Base-by-base conservation (phyloP, 768 basidiomycete genomes). In the Serendipita vermifera region DNA sequence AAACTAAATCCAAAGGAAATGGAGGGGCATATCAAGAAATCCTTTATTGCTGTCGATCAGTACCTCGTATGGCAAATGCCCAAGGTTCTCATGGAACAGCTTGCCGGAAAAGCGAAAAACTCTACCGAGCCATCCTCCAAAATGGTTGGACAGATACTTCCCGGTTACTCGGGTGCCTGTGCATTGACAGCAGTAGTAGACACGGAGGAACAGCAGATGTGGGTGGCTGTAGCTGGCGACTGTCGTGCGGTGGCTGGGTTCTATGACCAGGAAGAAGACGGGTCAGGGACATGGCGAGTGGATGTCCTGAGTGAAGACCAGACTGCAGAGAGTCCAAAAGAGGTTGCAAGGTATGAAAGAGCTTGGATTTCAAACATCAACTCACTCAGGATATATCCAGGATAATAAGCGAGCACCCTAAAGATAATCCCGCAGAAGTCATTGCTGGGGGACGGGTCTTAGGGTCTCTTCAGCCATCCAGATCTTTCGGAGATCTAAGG, bases 261-360 rank as follows among this genome's bases (percentile, higher is more conserved):
- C 33, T 93, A 87, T 85, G 82, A 88, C 60, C 76, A 79, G 53
- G 75, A 75, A 3, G 68, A 67, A 2, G 77, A 82, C 59, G 82
- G 80, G 3, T 71, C 75, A 54, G 87, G 87, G 9, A 75, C 73
- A 54, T 99, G 96, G 96, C 78, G 82, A 41, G 85, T 92, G 29
- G 90, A 96, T 66, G 88, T 88, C n/a, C 74, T 99, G 59, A 89
- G 80, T 27, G 91, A 97, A 68, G 96, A 98, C 65, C 93, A 97
- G 72, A 97, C 93, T 5, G 96, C 91, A 35, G 80, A 89, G 61
- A 97, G 91, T 65, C 81, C 78, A 14, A 83, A 79, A 41, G 96
- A 99, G 69, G 71, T 85, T 24, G 77, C 77, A 66, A 79, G 92
- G 93, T 92, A 62, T 53, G 73, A 64, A 46, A n/a, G 46, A 17